A percentile compares a stretch with the other conserved stretches of the same genome.
Conservation (phyloP, 371 early-diverging fungal species). For the Coemansia sp. region DNA sequence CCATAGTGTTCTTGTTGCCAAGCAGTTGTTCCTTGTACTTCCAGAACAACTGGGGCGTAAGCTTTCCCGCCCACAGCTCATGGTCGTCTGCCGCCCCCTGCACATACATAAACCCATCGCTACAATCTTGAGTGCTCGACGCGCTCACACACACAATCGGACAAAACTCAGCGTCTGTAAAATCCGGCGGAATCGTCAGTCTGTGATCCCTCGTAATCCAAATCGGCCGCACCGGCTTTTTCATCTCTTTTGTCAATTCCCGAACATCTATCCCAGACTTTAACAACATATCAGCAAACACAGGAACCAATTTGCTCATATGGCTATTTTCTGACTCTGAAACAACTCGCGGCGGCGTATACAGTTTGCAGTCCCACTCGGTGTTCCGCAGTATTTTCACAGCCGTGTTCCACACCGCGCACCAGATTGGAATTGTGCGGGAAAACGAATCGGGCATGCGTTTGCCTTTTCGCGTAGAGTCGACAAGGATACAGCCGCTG, state of each 20-base stretch:
- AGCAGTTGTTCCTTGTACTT: conserved; percentile 57
- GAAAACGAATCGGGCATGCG: conserved; percentile 78
- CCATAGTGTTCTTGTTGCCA: background rate
- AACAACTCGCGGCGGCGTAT: conserved; percentile 64
- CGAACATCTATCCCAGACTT: conserved; percentile 59
- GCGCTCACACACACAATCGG: conserved; percentile 76
- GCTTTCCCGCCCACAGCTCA: conserved; percentile 77
- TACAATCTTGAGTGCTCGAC: conserved; percentile 48
- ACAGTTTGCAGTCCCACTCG: conserved; percentile 62
- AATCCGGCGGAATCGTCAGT: conserved; percentile 55
- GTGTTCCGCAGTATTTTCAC: background rate
- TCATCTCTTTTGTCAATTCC: conserved; percentile 44
- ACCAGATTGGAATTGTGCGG: conserved; percentile 90
- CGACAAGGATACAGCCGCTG: conserved; percentile 77
- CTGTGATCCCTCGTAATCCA: conserved; percentile 74
- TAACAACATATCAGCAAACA: conserved; percentile 62
- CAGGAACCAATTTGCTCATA: conserved; percentile 60
- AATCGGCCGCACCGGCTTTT: conserved; percentile 75
- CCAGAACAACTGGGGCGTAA: conserved; percentile 75
- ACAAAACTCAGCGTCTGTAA: conserved; percentile 55
- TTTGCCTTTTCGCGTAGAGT: conserved; percentile 84
- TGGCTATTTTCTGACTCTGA: conserved; percentile 73
- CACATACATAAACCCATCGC: conserved; percentile 59
- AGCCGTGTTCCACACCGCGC: conserved; percentile 52
- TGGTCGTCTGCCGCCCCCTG: conserved; percentile 90